Conservation (phyloP, 257 asterid species). For the Gentiana dahurica region DNA sequence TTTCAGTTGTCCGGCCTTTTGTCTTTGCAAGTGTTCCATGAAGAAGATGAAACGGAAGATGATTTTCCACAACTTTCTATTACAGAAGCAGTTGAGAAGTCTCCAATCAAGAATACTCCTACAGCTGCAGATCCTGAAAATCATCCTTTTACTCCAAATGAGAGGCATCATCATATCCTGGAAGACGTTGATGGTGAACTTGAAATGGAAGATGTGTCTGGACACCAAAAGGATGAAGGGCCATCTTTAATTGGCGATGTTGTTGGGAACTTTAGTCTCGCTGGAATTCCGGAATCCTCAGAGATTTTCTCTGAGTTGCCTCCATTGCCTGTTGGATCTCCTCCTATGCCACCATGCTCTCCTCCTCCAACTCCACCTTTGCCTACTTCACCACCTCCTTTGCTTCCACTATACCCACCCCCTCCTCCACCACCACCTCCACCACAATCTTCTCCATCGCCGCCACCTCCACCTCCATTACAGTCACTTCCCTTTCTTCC, state of each 20-base stretch:
- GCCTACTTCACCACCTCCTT: conserved; percentile 72
- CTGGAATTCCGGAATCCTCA: conserved; percentile 25
- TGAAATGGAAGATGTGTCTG: conserved; percentile 98
- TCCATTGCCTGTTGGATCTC: conserved; percentile 76
- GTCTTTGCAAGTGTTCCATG: conserved; percentile 27
- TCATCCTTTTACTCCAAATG: conserved; percentile 52
- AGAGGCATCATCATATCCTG: conserved; percentile 68
- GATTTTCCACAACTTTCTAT: conserved; percentile 28
- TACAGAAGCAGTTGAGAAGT: conserved; percentile 32
- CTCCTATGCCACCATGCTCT: conserved; percentile 73
- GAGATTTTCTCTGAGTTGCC: conserved; percentile 26
- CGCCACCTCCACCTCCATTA: conserved; percentile 35
- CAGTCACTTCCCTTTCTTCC: conserved; percentile 40
- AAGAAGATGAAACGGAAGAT: conserved; percentile 57
- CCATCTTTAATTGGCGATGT: conserved; percentile 18
- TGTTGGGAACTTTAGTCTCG: conserved; percentile 20
- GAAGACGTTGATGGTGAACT: conserved; percentile 99
- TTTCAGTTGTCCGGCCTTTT: conserved; percentile 35
- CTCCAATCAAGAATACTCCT: conserved; percentile 39
- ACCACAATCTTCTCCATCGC: conserved; percentile 21
- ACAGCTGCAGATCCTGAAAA: conserved; percentile 45
- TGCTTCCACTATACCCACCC: conserved; percentile 29
- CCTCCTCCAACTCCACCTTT: conserved; percentile 86
- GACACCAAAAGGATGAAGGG: conserved; percentile 56
- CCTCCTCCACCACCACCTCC: conserved; percentile 33